Percentiles rank a stretch among this genome's conserved stretches.
These are phyloP conservation scores for Alloascoidea africana DNA, from an alignment of 805 yeast species.

Conservation along the genomic window DNA sequence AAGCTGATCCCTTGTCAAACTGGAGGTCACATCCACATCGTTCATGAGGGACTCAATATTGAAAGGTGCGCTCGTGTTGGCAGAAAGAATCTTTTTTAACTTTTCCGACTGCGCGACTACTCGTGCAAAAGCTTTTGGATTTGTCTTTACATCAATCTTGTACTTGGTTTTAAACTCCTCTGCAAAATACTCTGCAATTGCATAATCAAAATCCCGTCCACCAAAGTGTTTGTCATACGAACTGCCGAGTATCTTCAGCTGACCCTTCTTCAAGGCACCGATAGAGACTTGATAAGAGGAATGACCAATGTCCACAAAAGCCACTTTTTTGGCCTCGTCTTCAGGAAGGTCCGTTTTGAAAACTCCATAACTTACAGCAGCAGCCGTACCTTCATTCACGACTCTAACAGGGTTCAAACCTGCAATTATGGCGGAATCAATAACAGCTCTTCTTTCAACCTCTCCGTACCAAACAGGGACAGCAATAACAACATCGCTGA, in stretches of 20 bases:
- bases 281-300: conserved; percentile 84
- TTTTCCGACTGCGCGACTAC: conserved; percentile 84
- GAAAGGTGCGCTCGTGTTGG: conserved; percentile 89
- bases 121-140: conserved; percentile 93
- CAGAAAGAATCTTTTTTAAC: conserved; percentile 91
- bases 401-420: conserved; percentile 97
- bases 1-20: conserved; percentile 78
- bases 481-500: conserved; percentile 81
- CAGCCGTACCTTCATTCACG: conserved; percentile 95
- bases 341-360: conserved; percentile 95
- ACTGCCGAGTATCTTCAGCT: conserved; percentile 81
- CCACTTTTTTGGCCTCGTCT: conserved; percentile 79
- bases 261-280: conserved; percentile 91
- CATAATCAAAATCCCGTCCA: conserved; percentile 93
- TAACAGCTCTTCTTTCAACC: conserved; percentile 88
- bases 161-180: conserved; percentile 82
- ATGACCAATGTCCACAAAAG: conserved; percentile 94
- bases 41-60: conserved; percentile 93
- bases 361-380: conserved; percentile 98
- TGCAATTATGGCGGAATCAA: conserved; percentile 91
- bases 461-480: conserved; percentile 98
- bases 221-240: conserved; percentile 95
- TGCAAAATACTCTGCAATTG: conserved; percentile 90
- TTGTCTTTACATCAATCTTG: conserved; percentile 82
- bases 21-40: conserved; percentile 88